Evolutionary conservation across 2,329 filamentous ascomycete genomes (phyloP).

Genomic region (Colletotrichum sp.): DNA sequence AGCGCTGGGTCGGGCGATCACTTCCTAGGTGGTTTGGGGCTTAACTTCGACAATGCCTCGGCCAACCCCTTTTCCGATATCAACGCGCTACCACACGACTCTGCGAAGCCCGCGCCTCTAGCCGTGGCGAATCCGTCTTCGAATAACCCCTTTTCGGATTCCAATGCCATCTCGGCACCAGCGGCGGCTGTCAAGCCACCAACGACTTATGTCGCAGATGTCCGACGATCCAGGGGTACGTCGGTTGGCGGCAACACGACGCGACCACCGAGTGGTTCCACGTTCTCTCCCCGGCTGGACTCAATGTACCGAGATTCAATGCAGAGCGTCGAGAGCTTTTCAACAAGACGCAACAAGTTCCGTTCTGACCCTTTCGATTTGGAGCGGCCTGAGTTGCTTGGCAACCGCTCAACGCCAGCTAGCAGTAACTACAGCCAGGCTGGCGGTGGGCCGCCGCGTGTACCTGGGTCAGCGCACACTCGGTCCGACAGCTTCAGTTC

Average conservation of each 20-base stretch:
- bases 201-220: constrained; percentile 50
- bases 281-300: constrained; percentile 30
- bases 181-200: constrained; percentile 32
- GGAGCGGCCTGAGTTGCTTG: constrained; percentile 56
- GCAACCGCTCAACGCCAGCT: constrained; percentile 33
- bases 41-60: constrained; percentile 37
- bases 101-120: constrained; percentile 42
- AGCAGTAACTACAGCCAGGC: constrained; percentile 31
- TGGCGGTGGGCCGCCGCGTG: constrained; percentile 9
- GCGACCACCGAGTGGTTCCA: constrained; percentile 28
- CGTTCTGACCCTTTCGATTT: constrained; percentile 70
- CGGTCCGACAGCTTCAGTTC: constrained; percentile 44
- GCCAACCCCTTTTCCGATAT: constrained; percentile 54
- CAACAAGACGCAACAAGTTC: constrained; percentile 58
- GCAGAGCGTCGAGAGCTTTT: constrained; percentile 46
- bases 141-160: constrained; percentile 55
- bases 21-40: constrained; percentile 43
- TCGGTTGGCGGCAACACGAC: constrained; percentile 38
- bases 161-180: constrained; percentile 43
- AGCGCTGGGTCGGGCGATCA: constrained; percentile 40
- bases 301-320: constrained; percentile 47
- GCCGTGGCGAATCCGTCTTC: constrained; percentile 26
- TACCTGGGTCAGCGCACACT: constrained; percentile 36
- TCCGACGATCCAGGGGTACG: constrained; percentile 54
- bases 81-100: constrained; percentile 43